Base-by-base conservation (phyloP, 1,139 yeast species). In the Candida tunisiensis region DNA sequence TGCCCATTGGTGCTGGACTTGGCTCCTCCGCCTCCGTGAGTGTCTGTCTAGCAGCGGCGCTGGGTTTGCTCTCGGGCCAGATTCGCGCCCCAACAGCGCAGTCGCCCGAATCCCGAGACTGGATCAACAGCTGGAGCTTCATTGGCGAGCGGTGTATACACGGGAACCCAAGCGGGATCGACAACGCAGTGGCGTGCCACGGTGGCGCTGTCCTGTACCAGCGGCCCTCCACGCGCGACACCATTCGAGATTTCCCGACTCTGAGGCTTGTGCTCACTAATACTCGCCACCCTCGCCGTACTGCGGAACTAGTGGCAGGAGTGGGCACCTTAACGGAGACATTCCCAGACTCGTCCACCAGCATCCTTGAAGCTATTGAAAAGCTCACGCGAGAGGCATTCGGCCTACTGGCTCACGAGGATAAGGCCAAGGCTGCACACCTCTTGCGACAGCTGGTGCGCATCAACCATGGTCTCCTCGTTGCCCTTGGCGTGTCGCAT, bases 101-200 rank as follows among this genome's bases (percentile, higher is more conserved):
- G n/a, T 39, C 52, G 5, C 45, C 49, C 20, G 62, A 46, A 4
- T 74, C 68, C 29, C 62, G 75, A 23, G 60, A 64, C 7, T 65
- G 72, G 39, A 72, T 88, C 34, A 88, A 88, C 41, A 53, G 61
- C 6, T 85, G 95, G 94, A 74, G 96, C 1, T 74, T 77, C 37
- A 62, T 85, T 57, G 96, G 96, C 21, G 99, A 88, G 51, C 77
- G 77, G 44, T 82, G 95, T 48, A 79, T 83, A 43, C 96, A 88
- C 47, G 98, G 98, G 1, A 85, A 79, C 40, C 99, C 99, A 8
- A 75, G 92, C 13, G 99, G 99, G 10, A 83, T 91, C 30, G 99
- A 88, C 48, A 88, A 88, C 45, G 85, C 95, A 0, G 95, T 88
- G 28, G 93, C 98, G 3, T 77, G 94, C 0, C 73, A 74, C 39